Percentiles rank a stretch among this genome's conserved stretches.
phyloP scores from a whole-genome alignment of 106 monocot genomes.

The Agapanthus africanus region DNA sequence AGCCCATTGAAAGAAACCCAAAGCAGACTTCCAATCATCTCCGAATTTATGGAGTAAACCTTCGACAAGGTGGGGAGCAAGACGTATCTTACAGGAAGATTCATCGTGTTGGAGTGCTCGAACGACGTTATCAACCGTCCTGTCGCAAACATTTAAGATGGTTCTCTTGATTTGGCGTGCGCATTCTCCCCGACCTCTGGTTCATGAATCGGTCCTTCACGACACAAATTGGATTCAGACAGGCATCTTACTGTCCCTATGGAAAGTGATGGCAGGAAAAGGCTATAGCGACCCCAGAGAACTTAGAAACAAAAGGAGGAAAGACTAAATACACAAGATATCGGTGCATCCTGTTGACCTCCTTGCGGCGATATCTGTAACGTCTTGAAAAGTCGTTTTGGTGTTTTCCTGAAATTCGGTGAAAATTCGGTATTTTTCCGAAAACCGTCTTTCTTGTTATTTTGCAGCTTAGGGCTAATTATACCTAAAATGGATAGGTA shows the following conservation, averaged over 20 bases:
- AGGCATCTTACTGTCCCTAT: background rate
- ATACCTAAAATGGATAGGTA: too few relatives aligned
- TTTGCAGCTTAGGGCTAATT: too few relatives aligned
- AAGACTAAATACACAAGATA: background rate
- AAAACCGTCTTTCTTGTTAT: too few relatives aligned
- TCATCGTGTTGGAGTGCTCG: conserved; percentile 29
- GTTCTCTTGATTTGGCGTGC: conserved; percentile 25
- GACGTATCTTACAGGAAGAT: conserved; percentile 21
- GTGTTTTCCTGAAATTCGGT: too few relatives aligned
- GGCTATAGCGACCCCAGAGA: background rate
- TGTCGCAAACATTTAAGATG: conserved; percentile 21
- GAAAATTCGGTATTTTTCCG: too few relatives aligned
- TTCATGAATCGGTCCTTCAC: background rate
- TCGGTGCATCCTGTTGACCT: background rate
- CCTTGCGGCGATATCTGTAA: too few relatives aligned
- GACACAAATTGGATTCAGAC: background rate
- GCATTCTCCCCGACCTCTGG: too few relatives aligned
- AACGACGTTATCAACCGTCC: conserved; percentile 55
- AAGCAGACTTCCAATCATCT: conserved; percentile 87
- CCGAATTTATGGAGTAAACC: conserved; percentile 48
- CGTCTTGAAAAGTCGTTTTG: too few relatives aligned
- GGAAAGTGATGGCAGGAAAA: background rate
- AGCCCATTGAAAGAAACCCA: conserved; percentile 75
- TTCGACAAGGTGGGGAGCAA: conserved; percentile 39
- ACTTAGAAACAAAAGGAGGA: background rate